Evolutionary conservation across 1,139 yeast species (phyloP).

Genomic region (Kodamaea alishanica): DNA sequence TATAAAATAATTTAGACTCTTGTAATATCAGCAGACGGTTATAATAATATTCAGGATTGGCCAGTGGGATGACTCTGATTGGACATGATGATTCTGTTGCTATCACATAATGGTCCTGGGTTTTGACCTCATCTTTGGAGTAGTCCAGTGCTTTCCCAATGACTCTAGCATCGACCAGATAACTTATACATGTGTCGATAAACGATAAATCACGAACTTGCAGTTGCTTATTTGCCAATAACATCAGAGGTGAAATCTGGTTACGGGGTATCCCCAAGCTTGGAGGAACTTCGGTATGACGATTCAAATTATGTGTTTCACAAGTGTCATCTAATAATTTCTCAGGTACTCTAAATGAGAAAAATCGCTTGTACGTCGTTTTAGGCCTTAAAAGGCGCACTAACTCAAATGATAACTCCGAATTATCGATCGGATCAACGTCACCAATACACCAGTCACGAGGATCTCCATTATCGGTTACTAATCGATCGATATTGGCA

Average conservation of each 20-base stretch:
- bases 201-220: slow-evolving; percentile 34
- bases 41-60: slow-evolving; percentile 22
- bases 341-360: slow-evolving; percentile 42
- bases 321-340: slow-evolving; percentile 39
- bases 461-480: slow-evolving; percentile 46
- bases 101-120: slow-evolving; percentile 34
- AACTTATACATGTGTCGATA: slow-evolving; percentile 31
- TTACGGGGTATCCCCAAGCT: slow-evolving; percentile 30
- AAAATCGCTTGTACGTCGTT: slow-evolving; percentile 35
- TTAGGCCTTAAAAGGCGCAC: slow-evolving; percentile 30
- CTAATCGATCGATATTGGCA: slow-evolving; percentile 43
- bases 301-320: slow-evolving; percentile 29
- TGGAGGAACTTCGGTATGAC: slow-evolving; percentile 40
- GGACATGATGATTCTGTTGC: slow-evolving; percentile 35
- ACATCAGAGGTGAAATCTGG: slow-evolving; percentile 13
- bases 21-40: slow-evolving; percentile 18
- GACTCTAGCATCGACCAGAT: slow-evolving; percentile 39
- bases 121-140: slow-evolving; percentile 10
- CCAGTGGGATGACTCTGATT: slow-evolving; percentile 36
- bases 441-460: slow-evolving; percentile 51
- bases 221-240: slow-evolving; percentile 23
- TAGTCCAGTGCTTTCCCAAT: slow-evolving; percentile 43
- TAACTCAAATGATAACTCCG: slow-evolving; percentile 31
- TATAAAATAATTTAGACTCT: slow-evolving; percentile 29
- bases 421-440: slow-evolving; percentile 41